Percentiles rank a stretch among this genome's conserved stretches.
phyloP scores from a whole-genome alignment of 805 yeast species.

The Ogataea populi-albae region DNA sequence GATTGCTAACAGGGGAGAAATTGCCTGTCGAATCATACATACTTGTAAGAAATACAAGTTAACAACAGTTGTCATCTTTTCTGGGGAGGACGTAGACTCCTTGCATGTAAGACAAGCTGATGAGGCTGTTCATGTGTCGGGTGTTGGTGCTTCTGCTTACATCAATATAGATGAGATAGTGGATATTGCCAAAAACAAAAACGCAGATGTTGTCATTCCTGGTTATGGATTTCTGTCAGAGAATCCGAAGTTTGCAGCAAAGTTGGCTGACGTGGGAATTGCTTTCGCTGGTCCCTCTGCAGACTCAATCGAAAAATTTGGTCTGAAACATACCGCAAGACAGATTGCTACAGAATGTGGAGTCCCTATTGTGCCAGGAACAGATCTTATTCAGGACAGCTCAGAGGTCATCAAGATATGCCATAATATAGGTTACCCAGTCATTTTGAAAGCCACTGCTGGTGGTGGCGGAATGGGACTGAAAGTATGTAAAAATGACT shows the following conservation, averaged over 20 bases:
- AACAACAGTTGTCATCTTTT: slow-evolving; percentile 79
- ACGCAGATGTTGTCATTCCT: slow-evolving; percentile 92
- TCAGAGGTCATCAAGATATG: slow-evolving; percentile 75
- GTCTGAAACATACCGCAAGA: slow-evolving; percentile 94
- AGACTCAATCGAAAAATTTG: slow-evolving; percentile 83
- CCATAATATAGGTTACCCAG: slow-evolving; percentile 72
- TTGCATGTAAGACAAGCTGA: slow-evolving; percentile 85
- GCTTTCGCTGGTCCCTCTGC: slow-evolving; percentile 95
- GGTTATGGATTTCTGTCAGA: slow-evolving; percentile 98
- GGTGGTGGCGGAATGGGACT: slow-evolving; percentile 99
- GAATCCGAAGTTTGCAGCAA: slow-evolving; percentile 92
- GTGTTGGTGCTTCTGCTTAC: slow-evolving; percentile 85
- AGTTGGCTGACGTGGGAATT: slow-evolving; percentile 77
- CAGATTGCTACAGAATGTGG: slow-evolving; percentile 84
- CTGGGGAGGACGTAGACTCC: slow-evolving; percentile 86
- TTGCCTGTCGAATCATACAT: slow-evolving; percentile 88
- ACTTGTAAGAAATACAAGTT: slow-evolving; percentile 82
- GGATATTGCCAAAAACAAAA: slow-evolving; percentile 74
- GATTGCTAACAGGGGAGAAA: slow-evolving; percentile 96
- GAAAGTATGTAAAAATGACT: slow-evolving; percentile 82
- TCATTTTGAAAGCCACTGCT: slow-evolving; percentile 95
- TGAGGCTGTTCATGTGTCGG: slow-evolving; percentile 71
- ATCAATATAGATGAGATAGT: slow-evolving; percentile 80
- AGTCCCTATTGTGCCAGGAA: slow-evolving; percentile 96
- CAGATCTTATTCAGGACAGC: slow-evolving; percentile 68